phyloP scores from a whole-genome alignment of 2,329 filamentous ascomycete genomes.

The Aspergillus terreus region DNA sequence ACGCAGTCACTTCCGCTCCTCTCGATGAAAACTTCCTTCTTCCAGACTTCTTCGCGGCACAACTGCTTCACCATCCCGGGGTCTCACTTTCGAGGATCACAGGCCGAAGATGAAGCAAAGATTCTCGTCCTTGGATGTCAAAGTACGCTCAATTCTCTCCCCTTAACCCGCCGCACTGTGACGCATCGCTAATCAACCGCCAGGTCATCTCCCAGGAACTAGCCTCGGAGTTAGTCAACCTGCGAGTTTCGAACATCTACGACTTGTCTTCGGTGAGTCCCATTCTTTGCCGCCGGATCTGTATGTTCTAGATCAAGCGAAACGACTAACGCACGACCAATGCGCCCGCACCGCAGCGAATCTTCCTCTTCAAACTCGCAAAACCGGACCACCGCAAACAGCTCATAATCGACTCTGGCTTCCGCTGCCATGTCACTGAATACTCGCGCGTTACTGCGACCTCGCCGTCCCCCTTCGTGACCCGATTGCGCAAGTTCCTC shows the following conservation, averaged over 20 bases:
- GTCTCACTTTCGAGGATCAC: not conserved
- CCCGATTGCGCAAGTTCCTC: conserved; percentile 78
- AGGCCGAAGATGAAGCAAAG: conserved; percentile 52
- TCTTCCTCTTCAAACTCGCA: conserved; percentile 91
- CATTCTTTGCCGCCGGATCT: not conserved
- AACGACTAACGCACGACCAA: conserved; percentile 5
- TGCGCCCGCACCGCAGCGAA: conserved; percentile 53
- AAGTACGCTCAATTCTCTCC: conserved; percentile 34
- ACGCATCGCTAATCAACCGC: conserved; percentile 4
- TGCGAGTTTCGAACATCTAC: conserved; percentile 91
- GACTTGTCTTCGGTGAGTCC: conserved; percentile 73
- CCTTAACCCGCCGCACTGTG: not conserved
- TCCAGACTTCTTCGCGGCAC: not conserved
- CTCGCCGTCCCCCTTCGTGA: conserved; percentile 80
- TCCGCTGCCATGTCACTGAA: conserved; percentile 89
- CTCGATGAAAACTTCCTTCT: conserved; percentile 11
- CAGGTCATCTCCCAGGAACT: conserved; percentile 95
- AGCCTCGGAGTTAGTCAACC: conserved; percentile 66
- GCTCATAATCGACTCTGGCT: conserved; percentile 88
- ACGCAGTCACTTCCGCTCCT: conserved; percentile 18
- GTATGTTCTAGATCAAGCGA: not conserved
- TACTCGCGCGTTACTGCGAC: conserved; percentile 84
- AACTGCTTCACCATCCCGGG: not conserved
- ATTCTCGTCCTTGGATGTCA: conserved; percentile 57
- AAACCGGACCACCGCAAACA: conserved; percentile 87